Percentiles rank a stretch among this genome's conserved stretches.
These are phyloP conservation scores for Podila epicladia DNA, from an alignment of 192 early-diverging fungal genomes.

Conservation along the genomic window DNA sequence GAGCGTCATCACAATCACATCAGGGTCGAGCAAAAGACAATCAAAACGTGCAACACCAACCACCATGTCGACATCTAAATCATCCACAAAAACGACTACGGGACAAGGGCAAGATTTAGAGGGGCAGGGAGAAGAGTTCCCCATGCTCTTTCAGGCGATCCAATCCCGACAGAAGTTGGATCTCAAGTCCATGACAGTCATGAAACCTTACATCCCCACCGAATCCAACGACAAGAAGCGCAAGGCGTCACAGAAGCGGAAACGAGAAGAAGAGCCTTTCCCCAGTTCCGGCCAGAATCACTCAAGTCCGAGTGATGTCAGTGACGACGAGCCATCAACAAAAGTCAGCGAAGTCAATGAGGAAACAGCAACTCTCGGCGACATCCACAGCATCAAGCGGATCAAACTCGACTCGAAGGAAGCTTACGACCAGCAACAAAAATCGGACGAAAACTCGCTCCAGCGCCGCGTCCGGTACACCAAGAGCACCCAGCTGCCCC, in stretches of 20 bases:
- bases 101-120: neutral
- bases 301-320: neutral
- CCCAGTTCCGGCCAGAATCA: neutral
- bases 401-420: conserved; percentile 31
- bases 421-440: conserved; percentile 14
- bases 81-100: neutral
- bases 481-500: conserved; percentile 8
- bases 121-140: neutral
- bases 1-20: too few species aligned
- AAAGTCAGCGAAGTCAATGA: neutral
- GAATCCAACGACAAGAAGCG: conserved; percentile 22
- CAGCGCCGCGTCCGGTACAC: conserved; percentile 23
- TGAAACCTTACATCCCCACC: conserved; percentile 15
- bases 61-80: neutral
- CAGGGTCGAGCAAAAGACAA: neutral
- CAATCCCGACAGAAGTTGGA: conserved; percentile 24
- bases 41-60: neutral
- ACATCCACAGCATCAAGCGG: conserved; percentile 7
- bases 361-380: neutral
- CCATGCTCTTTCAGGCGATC: conserved; percentile 20
- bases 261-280: neutral
- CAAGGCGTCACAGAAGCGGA: neutral
- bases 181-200: conserved; percentile 4
- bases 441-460: conserved; percentile 11
- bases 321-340: neutral